Evolutionary conservation across 768 basidiomycete genomes (phyloP).

Genomic region (Mycena crocata): DNA sequence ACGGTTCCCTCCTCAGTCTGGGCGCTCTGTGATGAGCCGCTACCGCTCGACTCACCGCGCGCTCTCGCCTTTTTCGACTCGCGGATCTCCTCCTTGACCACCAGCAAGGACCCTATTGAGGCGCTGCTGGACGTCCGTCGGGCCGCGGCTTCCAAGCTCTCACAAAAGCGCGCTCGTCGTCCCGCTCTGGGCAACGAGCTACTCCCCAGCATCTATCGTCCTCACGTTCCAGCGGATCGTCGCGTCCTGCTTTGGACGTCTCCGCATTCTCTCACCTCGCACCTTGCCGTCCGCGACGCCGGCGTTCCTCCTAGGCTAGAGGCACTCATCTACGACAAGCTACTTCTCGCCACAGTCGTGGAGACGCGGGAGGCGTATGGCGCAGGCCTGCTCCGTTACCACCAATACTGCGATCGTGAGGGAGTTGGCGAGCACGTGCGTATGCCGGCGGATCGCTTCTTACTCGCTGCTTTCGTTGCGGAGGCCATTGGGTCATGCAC

Average conservation of each 20-base stretch:
- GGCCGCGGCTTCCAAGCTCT: background rate
- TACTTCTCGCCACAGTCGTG: background rate
- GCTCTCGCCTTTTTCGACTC: too few relatives aligned
- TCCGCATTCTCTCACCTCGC: background rate
- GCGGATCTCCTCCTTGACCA: background rate
- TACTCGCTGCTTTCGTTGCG: constrained; percentile 2
- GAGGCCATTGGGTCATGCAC: background rate
- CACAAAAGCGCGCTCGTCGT: background rate
- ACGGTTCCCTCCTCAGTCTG: too few relatives aligned
- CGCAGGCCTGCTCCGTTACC: background rate
- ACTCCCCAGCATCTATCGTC: background rate
- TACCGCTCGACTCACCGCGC: too few relatives aligned
- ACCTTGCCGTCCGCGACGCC: background rate
- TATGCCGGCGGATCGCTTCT: background rate
- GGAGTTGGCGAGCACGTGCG: background rate
- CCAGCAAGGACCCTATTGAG: background rate
- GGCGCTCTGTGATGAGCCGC: too few relatives aligned
- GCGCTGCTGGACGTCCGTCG: background rate
- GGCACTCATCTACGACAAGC: background rate
- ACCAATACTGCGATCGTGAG: background rate
- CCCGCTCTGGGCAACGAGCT: background rate
- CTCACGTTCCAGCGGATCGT: background rate
- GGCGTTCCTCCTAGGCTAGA: background rate
- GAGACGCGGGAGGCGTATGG: constrained; percentile 35
- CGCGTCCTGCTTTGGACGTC: constrained; percentile 1